Base-by-base conservation (phyloP, 306 rosid genomes). In the Senna tora region DNA sequence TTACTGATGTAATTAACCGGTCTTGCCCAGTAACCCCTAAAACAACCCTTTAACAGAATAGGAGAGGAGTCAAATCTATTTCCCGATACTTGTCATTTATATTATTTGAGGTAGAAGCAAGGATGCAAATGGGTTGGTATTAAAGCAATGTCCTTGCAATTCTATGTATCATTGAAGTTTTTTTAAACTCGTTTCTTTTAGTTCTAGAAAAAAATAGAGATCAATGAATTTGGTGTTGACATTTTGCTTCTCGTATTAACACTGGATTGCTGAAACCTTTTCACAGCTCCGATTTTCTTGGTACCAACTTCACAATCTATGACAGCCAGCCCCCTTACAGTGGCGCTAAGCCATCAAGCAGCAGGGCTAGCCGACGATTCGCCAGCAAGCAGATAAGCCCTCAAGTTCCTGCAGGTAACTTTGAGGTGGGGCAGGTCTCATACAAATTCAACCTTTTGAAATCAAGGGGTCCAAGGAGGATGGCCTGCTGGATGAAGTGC, bases 391-490 rank as follows among this genome's bases (percentile, higher is more conserved):
- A 92, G 88, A 95, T 95, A 79, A 85, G 97, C 72, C 99, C 97
- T 32, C 96, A 95, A 84, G 96, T 95, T 78, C 88, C 99, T 22
- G 96, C 97, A 0, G 96, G 96, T 43, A 95, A 88, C 80, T 95
- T 95, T 62, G 96, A 91, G 87, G 88, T 86, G 30, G 99, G 99
- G 61, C 87, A 85, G 73, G 96, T 92, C 71, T 84, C 90, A 10
- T 95, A 95, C 86, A 91, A 90, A 86, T 92, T 92, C 87, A 95
- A 92, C 87, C 95, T 91, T 65, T 60, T 92, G 83, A 92, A 95
- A 71, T 89, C 99, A 42, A 95, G 99, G 88, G 99, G 99, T 59
- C 99, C 99, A 4, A 86, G 99, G 82, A 92, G 99, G 79, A 92
- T 95, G 99, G 78, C 81, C 20, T 89, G 96, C 88, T 85, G 86